Conservation (phyloP, 2,329 filamentous ascomycete genomes). For the Verticillium tricorpus region DNA sequence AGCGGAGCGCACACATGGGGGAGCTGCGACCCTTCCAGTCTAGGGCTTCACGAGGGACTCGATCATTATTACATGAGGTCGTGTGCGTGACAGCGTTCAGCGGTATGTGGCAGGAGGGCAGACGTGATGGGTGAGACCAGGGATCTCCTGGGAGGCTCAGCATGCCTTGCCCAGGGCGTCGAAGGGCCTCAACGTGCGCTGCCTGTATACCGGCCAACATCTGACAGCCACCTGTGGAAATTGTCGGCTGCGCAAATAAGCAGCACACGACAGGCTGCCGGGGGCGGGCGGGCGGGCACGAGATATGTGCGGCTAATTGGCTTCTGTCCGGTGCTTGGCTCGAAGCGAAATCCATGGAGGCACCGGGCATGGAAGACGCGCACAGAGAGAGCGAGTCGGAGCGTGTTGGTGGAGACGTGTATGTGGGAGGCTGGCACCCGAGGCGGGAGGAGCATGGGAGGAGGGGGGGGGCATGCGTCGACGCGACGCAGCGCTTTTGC, state of each 20-base stretch:
- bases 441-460: neutral
- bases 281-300: neutral
- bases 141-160: too few relatives aligned
- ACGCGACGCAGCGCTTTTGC: neutral
- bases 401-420: slow-evolving; percentile 13
- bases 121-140: too few relatives aligned
- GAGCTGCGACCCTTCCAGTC: neutral
- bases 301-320: neutral
- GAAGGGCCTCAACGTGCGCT: too few relatives aligned
- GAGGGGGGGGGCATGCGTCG: neutral
- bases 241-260: neutral
- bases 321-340: neutral
- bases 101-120: too few relatives aligned
- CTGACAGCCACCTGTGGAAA: neutral
- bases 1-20: neutral
- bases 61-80: neutral
- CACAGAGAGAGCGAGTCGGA: slow-evolving; percentile 5
- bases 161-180: too few relatives aligned
- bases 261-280: neutral
- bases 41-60: neutral
- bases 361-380: slow-evolving; percentile 7
- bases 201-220: neutral
- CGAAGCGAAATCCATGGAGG: neutral
- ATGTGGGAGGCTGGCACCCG: slow-evolving; percentile 14
- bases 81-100: too few relatives aligned